A percentile compares a stretch with the other conserved stretches of the same genome.
phyloP scores from a whole-genome alignment of 495 filamentous ascomycete genomes.

The Thermothielavioides terrestris region DNA sequence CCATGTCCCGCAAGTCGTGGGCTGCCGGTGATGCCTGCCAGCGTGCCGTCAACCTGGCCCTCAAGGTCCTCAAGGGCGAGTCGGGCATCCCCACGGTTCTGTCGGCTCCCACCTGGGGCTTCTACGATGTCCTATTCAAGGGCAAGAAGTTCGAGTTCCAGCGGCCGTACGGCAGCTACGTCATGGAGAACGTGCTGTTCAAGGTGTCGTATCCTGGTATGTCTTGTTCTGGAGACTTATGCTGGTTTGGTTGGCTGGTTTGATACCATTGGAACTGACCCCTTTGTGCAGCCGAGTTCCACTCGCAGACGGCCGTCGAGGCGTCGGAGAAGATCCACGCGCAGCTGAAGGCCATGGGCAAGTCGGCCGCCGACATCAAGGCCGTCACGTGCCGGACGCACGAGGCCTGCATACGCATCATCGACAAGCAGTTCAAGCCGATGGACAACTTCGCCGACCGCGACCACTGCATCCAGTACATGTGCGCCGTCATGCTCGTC shows the following conservation, averaged over 20 bases:
- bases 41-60: constrained; percentile 83
- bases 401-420: constrained; percentile 96
- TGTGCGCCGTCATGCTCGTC: constrained; percentile 90
- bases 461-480: constrained; percentile 99
- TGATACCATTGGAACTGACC: too few relatives aligned
- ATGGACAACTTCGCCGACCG: constrained; percentile 99
- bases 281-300: constrained; percentile 70
- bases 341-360: constrained; percentile 73
- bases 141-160: constrained; percentile 94
- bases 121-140: constrained; percentile 97
- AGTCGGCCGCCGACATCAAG: constrained; percentile 92
- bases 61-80: constrained; percentile 92
- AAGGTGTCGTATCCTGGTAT: constrained; percentile 95
- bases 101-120: constrained; percentile 90
- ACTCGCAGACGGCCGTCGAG: constrained; percentile 97
- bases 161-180: constrained; percentile 91
- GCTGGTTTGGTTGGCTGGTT: not conserved
- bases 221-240: constrained; percentile 17
- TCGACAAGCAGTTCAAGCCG: constrained; percentile 99
- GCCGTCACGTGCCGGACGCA: constrained; percentile 88
- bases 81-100: constrained; percentile 85
- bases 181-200: constrained; percentile 99
- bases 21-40: constrained; percentile 97
- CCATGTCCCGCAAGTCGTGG: constrained; percentile 99
- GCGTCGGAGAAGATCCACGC: constrained; percentile 78